Evolutionary conservation across 2,329 filamentous ascomycete genomes (phyloP), one percentile per base, ranked within the genome.

Genomic region (Neopestalotiopsis sp.): DNA sequence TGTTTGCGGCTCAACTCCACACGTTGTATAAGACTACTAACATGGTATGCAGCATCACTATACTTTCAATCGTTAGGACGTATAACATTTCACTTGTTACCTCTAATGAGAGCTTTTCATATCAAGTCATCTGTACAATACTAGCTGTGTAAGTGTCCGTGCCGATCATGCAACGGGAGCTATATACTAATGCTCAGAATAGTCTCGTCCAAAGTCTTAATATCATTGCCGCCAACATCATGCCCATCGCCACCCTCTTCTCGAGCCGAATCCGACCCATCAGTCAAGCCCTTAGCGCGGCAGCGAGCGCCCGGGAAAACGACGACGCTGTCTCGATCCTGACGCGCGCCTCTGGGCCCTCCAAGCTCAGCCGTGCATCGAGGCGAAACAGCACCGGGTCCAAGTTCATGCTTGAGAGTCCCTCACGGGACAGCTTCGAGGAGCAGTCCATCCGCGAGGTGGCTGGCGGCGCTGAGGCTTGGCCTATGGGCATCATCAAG

Each of bases 181-280:
- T 14, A 17, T 17, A 10, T 49, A 38, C 63, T 56, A 58, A 66
- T 7, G 4, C 28, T 58, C 20, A 12, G 57, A 2, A 1, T 53
- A 79, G 78, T 5, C 73, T 81, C 12, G 78, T 81, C 65, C 77
- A 80, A 67, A 83, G 81, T 72, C 62, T 81, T n/a, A 76, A 77
- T 68, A 78, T 82, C 32, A 70, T 80, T 10, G 75, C 79, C 9
- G 77, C 80, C 49, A 82, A 82, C 70, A 72, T 81, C 13, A 72
- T 82, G 1, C 76, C 78, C 30, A 73, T 81, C 32, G 75, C 78
- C 2, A 72, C 79, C 3, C 73, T 81, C 38, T 79, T 78, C 70
- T 71, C 69, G 7, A 72, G 70, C 42, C 69, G 68, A 34, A 70
- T 71, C 14, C 66, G 71, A n/a, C 69, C 70, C 13, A 70, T 72